A percentile compares a stretch with the other conserved stretches of the same genome.
These are phyloP conservation scores for Calycina herbarum DNA, from an alignment of 2,329 filamentous ascomycete genomes.

Conservation along the genomic window DNA sequence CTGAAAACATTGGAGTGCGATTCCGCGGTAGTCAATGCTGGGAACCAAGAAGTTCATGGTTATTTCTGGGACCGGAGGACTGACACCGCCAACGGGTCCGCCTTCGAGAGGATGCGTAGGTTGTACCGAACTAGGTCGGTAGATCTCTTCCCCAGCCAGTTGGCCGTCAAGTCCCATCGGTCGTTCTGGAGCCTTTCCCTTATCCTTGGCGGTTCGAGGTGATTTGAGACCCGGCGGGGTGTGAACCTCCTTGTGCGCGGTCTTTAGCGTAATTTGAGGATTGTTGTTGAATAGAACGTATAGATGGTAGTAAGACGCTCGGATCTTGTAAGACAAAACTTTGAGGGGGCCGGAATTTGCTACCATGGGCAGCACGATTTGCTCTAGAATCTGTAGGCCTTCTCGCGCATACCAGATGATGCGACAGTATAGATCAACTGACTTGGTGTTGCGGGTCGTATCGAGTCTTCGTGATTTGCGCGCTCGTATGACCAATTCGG, in stretches of 20 bases:
- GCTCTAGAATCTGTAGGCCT: constrained; percentile 82
- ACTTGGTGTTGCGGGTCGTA: constrained; percentile 72
- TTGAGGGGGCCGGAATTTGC: constrained; percentile 78
- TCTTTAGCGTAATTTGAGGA: constrained; percentile 58
- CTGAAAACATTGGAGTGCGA: constrained; percentile 78
- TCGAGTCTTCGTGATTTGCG: constrained; percentile 83
- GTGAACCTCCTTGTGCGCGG: constrained; percentile 36
- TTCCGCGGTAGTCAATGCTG: constrained; percentile 75
- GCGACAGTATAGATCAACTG: constrained; percentile 80
- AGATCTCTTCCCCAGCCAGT: constrained; percentile 19
- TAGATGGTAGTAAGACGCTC: constrained; percentile 93
- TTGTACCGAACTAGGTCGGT: constrained; percentile 36
- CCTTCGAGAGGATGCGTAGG: constrained; percentile 38
- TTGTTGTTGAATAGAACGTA: constrained; percentile 96
- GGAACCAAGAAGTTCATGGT: constrained; percentile 77
- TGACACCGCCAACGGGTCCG: constrained; percentile 49
- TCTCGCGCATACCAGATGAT: constrained; percentile 96
- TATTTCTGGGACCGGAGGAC: constrained; percentile 42
- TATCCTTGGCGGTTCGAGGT: constrained; percentile 33
- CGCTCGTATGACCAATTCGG: constrained; percentile 78
- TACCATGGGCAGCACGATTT: constrained; percentile 83
- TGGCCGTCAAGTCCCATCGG: constrained; percentile 5
- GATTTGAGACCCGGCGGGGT: constrained; percentile 41
- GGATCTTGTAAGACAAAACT: constrained; percentile 86
- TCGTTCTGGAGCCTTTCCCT: constrained; percentile 34